phyloP scores from a whole-genome alignment of 192 early-diverging fungal genomes.

The Mortierella hygrophila region DNA sequence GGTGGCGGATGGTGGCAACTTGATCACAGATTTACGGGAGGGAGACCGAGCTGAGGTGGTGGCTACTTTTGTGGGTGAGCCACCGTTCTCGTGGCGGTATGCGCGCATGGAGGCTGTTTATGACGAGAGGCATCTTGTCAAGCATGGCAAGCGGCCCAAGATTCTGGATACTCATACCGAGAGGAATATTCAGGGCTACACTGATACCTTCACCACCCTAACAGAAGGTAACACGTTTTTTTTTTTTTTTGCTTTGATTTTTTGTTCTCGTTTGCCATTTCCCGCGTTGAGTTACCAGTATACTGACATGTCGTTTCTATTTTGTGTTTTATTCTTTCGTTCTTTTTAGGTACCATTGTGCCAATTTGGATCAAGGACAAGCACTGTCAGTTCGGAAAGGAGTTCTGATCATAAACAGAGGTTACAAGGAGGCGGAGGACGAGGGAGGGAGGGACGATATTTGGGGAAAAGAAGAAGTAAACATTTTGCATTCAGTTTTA shows the following conservation, averaged over 20 bases:
- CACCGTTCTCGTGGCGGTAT: conserved; percentile 45
- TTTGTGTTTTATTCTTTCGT: background rate
- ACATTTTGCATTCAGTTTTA: conserved; percentile 4
- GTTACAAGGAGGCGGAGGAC: background rate
- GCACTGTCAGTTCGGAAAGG: conserved; percentile 43
- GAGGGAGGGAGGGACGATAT: background rate
- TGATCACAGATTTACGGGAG: conserved; percentile 40
- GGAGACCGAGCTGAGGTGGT: conserved; percentile 37
- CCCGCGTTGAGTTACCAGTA: too few species aligned
- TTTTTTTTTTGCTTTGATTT: background rate
- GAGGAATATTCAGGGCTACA: conserved; percentile 19
- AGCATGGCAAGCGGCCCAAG: conserved; percentile 18
- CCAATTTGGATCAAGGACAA: conserved; percentile 39
- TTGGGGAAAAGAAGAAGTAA: background rate
- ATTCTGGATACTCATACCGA: conserved; percentile 10
- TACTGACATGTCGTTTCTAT: too few species aligned
- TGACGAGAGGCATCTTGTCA: conserved; percentile 27
- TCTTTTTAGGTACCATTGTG: conserved; percentile 34
- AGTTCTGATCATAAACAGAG: background rate
- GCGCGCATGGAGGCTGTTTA: conserved; percentile 32
- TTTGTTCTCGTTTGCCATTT: background rate
- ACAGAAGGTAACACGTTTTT: conserved; percentile 28
- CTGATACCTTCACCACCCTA: conserved; percentile 25
- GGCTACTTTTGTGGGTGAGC: conserved; percentile 38
- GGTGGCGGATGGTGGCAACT: conserved; percentile 25